Evolutionary conservation across 306 rosid genomes (phyloP).

Genomic region (Aeschynomene evenia): DNA sequence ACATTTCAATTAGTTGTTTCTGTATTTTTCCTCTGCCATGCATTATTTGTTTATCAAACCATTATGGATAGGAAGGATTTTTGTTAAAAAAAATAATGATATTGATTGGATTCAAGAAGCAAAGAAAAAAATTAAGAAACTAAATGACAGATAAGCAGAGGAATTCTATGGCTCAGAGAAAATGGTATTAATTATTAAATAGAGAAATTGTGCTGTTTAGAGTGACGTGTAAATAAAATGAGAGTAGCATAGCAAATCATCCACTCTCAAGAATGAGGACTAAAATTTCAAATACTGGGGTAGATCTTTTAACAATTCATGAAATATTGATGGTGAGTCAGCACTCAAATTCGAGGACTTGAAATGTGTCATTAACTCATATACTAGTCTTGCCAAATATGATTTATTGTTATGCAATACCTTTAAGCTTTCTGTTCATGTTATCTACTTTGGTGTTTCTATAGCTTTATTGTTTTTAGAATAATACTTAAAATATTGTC

Average conservation of each 20-base stretch:
- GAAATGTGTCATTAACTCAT: conserved; percentile 7
- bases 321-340: conserved; percentile 18
- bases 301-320: neutral
- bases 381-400: neutral
- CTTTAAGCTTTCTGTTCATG: neutral
- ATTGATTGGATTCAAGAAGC: neutral
- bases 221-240: neutral
- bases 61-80: neutral
- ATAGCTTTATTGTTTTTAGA: neutral
- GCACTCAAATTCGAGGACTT: conserved; percentile 11
- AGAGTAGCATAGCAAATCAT: neutral
- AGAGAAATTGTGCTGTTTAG: neutral
- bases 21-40: neutral
- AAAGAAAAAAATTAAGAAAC: neutral
- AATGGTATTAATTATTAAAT: neutral
- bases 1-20: too few species aligned
- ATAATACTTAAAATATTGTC: neutral
- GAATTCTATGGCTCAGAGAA: neutral
- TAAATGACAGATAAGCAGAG: neutral
- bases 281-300: neutral
- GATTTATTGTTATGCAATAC: conserved; percentile 8
- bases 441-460: neutral
- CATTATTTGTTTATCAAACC: neutral
- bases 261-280: neutral
- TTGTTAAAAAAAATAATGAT: neutral